Evolutionary conservation across 306 rosid species (phyloP).

Genomic region (Dalbergia oliveri): DNA sequence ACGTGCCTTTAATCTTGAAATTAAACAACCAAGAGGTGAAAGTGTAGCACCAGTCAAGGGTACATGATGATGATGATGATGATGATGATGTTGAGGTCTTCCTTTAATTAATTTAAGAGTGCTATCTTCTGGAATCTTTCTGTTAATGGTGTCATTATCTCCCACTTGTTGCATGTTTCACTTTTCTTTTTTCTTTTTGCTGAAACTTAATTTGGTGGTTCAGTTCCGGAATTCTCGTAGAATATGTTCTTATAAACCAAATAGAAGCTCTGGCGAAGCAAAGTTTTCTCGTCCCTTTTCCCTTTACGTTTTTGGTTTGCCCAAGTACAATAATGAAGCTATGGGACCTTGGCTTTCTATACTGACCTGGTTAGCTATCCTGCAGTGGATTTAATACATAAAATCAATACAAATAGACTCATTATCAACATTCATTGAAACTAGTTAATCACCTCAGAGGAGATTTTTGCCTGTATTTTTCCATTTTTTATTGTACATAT

Average conservation of each 20-base stretch:
- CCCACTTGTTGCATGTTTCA: conserved; percentile 32
- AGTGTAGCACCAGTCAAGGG: conserved; percentile 3
- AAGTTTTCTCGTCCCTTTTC: conserved; percentile 19
- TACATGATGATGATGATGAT: not conserved
- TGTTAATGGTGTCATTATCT: conserved; percentile 38
- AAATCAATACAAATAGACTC: not conserved
- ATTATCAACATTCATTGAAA: not conserved
- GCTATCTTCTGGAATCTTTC: conserved; percentile 47
- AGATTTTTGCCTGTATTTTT: too few species aligned
- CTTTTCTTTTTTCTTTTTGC: conserved; percentile 1
- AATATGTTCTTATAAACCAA: conserved; percentile 41
- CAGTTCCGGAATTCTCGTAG: conserved; percentile 21
- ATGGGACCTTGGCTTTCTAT: conserved; percentile 40
- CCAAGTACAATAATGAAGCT: conserved; percentile 39
- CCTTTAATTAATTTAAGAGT: conserved; percentile 28
- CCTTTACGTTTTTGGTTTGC: conserved; percentile 34
- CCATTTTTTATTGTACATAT: too few species aligned
- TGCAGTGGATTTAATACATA: not conserved
- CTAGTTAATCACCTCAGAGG: not conserved
- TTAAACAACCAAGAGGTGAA: too few species aligned
- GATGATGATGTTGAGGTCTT: conserved; percentile 28
- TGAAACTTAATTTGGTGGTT: conserved; percentile 36
- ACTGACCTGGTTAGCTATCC: conserved; percentile 31
- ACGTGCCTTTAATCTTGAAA: too few species aligned
- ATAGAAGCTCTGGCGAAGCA: not conserved